A percentile compares a stretch with the other conserved stretches of the same genome.
These are phyloP conservation scores for Coniochaeta sp. DNA, from an alignment of 2,329 filamentous ascomycete genomes.

Conservation along the genomic window DNA sequence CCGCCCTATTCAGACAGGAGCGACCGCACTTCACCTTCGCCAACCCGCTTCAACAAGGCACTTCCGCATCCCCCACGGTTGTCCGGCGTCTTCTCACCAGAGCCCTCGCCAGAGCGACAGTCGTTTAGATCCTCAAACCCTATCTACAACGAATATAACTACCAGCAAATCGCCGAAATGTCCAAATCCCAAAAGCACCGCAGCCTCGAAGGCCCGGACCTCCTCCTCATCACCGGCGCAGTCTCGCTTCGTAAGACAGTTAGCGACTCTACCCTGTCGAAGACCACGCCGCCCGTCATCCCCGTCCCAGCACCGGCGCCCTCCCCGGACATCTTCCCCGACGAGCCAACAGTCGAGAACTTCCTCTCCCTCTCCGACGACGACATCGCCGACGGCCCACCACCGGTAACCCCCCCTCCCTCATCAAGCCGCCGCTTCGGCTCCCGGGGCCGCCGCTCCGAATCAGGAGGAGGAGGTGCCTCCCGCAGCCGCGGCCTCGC, in stretches of 20 bases:
- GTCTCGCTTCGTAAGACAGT: conserved; percentile 9
- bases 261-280: conserved; percentile 13
- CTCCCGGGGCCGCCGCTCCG: background rate
- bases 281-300: no score
- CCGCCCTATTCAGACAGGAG: conserved; percentile 12
- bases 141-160: background rate
- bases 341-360: conserved; percentile 45
- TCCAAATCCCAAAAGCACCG: background rate
- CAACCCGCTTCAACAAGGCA: background rate
- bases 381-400: conserved; percentile 44
- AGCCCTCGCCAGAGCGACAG: conserved; percentile 12
- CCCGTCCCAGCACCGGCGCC: no score
- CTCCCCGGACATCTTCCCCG: conserved; percentile 29
- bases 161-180: background rate
- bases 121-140: background rate
- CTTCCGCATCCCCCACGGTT: background rate
- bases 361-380: conserved; percentile 50
- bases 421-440: background rate
- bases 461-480: no score
- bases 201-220: background rate
- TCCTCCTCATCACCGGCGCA: background rate
- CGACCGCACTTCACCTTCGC: conserved; percentile 6
- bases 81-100: conserved; percentile 6
- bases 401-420: background rate
- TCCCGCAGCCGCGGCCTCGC: no score